Evolutionary conservation across 805 yeast genomes (phyloP).

Genomic region (Kodamaea leandrae): DNA sequence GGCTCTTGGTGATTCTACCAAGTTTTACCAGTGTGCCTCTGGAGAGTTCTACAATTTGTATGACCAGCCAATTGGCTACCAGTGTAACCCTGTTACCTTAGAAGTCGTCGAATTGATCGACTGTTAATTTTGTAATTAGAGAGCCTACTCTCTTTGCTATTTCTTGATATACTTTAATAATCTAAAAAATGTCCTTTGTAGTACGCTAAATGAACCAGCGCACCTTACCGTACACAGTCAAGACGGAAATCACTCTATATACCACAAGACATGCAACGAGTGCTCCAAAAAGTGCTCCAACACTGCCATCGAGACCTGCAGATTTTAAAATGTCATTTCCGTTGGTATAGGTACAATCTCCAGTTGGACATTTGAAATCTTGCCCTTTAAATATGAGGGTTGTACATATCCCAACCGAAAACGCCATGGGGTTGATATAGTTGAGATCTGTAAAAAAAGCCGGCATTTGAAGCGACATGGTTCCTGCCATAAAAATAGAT

Average conservation of each 20-base stretch:
- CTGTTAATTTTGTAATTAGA: conserved; percentile 17
- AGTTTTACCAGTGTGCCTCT: conserved; percentile 39
- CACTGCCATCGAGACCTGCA: conserved; percentile 27
- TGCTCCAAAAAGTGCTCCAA: conserved; percentile 33
- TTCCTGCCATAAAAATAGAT: conserved; percentile 82
- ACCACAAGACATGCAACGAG: conserved; percentile 33
- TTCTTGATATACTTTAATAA: not conserved
- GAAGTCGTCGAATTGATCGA: conserved; percentile 36
- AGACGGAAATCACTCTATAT: conserved; percentile 32
- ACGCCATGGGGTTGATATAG: conserved; percentile 75
- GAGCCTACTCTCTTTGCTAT: not conserved
- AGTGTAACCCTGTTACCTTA: conserved; percentile 37
- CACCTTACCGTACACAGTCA: conserved; percentile 25
- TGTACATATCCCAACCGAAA: conserved; percentile 52
- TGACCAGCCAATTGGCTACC: conserved; percentile 30
- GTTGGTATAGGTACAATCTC: conserved; percentile 24
- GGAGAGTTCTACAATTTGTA: conserved; percentile 41
- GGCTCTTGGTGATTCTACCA: conserved; percentile 29
- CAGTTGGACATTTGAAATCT: conserved; percentile 3
- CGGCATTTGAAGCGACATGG: conserved; percentile 77
- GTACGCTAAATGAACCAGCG: conserved; percentile 18
- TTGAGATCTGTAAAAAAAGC: conserved; percentile 65
- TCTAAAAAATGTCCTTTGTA: not conserved
- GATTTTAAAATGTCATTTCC: conserved; percentile 34
- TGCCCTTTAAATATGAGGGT: conserved; percentile 4